phyloP scores from a whole-genome alignment of 345 rosid genomes.

The Geranium rotundifolium region DNA sequence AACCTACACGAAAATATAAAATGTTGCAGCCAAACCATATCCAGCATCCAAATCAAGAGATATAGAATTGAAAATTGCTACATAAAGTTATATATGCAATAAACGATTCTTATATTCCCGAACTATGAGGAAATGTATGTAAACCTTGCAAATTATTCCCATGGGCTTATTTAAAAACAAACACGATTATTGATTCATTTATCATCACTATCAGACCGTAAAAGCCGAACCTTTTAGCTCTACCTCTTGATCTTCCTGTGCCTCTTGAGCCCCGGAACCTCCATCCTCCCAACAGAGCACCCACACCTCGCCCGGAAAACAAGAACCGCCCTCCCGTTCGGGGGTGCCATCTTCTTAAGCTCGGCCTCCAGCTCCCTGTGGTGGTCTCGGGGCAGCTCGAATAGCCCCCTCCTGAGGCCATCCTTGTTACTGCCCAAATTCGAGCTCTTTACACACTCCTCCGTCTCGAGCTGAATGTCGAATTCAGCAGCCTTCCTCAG shows the following conservation, averaged over 20 bases:
- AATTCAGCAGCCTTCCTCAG: constrained; percentile 65
- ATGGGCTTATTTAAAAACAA: not conserved
- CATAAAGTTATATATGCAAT: not conserved
- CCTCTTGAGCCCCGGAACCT: constrained; percentile 74
- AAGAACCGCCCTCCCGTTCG: constrained; percentile 14
- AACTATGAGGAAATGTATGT: not conserved
- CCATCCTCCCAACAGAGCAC: constrained; percentile 65
- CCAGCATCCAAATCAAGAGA: not conserved
- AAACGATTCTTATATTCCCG: not conserved
- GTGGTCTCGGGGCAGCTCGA: constrained; percentile 40
- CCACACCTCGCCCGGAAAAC: constrained; percentile 16
- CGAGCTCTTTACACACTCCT: constrained; percentile 71
- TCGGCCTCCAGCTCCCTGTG: constrained; percentile 13
- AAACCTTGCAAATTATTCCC: not conserved
- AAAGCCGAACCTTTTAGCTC: not conserved
- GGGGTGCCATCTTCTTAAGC: constrained; percentile 17
- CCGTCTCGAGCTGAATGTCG: constrained; percentile 85
- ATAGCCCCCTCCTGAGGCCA: constrained; percentile 44
- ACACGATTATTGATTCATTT: not conserved
- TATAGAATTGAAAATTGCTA: not conserved
- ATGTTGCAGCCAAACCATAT: not conserved
- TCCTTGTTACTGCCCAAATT: constrained; percentile 16
- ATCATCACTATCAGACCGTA: not conserved
- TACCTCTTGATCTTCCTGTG: constrained; percentile 39
- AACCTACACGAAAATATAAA: not conserved